phyloP scores from a whole-genome alignment of 345 rosid genomes.

The Pistacia atlantica region DNA sequence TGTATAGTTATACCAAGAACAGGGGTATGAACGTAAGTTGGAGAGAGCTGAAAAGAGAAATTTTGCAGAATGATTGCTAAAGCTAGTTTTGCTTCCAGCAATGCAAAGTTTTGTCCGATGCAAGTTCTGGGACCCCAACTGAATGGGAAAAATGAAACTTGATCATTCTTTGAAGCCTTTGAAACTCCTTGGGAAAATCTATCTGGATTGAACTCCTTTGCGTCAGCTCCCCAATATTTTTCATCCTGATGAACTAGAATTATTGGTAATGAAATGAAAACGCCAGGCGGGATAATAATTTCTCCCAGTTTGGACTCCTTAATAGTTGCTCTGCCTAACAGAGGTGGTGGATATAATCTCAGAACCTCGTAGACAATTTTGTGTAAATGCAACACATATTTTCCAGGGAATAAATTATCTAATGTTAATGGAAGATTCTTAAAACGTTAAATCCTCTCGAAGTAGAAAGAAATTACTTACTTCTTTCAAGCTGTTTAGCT shows the following conservation, averaged over 20 bases:
- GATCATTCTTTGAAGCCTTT: constrained; percentile 49
- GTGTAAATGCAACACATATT: constrained; percentile 25
- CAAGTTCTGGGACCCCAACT: constrained; percentile 66
- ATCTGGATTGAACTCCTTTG: constrained; percentile 52
- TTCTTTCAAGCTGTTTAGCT: constrained; percentile 33
- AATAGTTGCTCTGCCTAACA: constrained; percentile 17
- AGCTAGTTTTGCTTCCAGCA: constrained; percentile 59
- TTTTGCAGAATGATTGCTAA: constrained; percentile 49
- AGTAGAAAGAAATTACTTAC: neutral
- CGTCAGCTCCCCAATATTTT: constrained; percentile 65
- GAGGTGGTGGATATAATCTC: constrained; percentile 51
- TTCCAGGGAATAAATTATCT: no score
- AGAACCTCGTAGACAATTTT: constrained; percentile 54
- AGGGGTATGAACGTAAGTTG: constrained; percentile 61
- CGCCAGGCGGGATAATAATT: constrained; percentile 37
- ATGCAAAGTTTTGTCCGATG: constrained; percentile 64
- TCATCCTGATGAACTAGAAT: constrained; percentile 42
- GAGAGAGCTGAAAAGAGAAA: constrained; percentile 57
- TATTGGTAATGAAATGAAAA: constrained; percentile 25
- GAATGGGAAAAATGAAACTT: constrained; percentile 49
- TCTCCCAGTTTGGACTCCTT: constrained; percentile 48
- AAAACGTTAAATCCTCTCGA: no score
- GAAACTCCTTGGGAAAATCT: constrained; percentile 57
- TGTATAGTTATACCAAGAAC: constrained; percentile 26
- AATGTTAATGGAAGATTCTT: no score